These are phyloP conservation scores for Fusarium globosum DNA, from an alignment of 2,329 filamentous ascomycete species.

Conservation along the genomic window DNA sequence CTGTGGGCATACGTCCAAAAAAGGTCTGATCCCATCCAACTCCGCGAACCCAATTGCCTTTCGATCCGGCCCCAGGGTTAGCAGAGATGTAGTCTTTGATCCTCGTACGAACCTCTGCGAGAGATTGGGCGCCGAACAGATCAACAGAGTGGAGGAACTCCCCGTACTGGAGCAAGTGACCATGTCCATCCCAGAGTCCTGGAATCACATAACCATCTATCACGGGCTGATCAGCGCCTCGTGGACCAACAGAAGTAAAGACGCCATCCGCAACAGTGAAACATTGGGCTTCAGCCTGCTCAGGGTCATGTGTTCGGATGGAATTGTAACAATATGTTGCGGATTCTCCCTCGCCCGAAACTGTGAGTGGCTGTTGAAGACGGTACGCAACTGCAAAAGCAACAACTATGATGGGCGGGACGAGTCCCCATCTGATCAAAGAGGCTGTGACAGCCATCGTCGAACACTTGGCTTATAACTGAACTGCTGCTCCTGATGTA, in stretches of 20 bases:
- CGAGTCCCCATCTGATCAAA: conserved; percentile 46
- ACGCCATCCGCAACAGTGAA: conserved; percentile 65
- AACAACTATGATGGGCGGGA: conserved; percentile 47
- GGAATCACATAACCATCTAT: conserved; percentile 68
- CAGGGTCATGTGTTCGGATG: conserved; percentile 52
- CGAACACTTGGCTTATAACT: background rate
- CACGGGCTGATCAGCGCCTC: conserved; percentile 38
- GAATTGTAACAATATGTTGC: conserved; percentile 55
- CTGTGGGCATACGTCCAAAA: conserved; percentile 73
- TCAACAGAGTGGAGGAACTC: conserved; percentile 75
- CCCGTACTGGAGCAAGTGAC: conserved; percentile 73
- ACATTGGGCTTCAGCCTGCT: conserved; percentile 59
- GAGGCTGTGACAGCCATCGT: conserved; percentile 22
- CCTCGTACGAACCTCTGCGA: conserved; percentile 64
- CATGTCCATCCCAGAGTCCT: conserved; percentile 77
- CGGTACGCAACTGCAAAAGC: conserved; percentile 50
- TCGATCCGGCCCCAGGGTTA: conserved; percentile 63
- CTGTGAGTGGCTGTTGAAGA: conserved; percentile 43
- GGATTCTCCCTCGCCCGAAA: background rate
- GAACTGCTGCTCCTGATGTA: background rate
- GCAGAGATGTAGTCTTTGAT: conserved; percentile 62
- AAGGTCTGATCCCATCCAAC: conserved; percentile 78
- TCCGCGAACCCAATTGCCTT: conserved; percentile 71
- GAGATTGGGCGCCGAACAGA: conserved; percentile 68
- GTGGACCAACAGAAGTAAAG: conserved; percentile 61